Conservation (phyloP, 2,329 filamentous ascomycete species). For the Claviceps maximensis region DNA sequence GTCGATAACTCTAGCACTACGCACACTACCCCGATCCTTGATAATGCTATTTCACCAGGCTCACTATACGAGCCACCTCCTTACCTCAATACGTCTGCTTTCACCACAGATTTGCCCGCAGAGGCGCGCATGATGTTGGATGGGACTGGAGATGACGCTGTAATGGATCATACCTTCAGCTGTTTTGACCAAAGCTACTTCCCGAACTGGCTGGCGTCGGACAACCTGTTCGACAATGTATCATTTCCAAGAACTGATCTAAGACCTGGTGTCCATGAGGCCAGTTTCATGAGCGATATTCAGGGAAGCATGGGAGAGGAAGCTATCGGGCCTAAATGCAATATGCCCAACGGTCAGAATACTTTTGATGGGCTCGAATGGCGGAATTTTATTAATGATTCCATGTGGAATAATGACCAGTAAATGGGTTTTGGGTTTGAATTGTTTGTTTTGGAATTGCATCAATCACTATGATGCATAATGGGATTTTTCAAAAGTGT, state of each 20-base stretch:
- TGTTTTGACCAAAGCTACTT: constrained; percentile 6
- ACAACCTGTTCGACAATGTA: not conserved
- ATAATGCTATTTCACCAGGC: constrained; percentile 9
- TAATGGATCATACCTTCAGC: constrained; percentile 9
- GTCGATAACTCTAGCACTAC: not conserved
- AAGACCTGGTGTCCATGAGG: constrained; percentile 4
- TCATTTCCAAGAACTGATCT: constrained; percentile 1
- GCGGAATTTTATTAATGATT: constrained; percentile 20
- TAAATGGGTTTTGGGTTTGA: not conserved
- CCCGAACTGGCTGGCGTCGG: not conserved
- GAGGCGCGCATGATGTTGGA: constrained; percentile 29
- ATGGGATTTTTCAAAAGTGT: no score
- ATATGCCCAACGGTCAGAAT: not conserved
- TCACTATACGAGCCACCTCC: constrained; percentile 6
- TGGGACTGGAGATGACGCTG: constrained; percentile 18
- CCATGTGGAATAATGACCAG: constrained; percentile 21
- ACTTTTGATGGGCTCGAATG: constrained; percentile 15
- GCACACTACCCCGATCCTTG: not conserved
- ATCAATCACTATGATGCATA: no score
- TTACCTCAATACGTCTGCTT: constrained; percentile 18
- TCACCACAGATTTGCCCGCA: constrained; percentile 28
- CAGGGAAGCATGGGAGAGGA: not conserved
- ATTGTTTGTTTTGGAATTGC: not conserved
- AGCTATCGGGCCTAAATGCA: constrained; percentile 2
- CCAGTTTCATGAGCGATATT: not conserved